phyloP scores from a whole-genome alignment of 2,329 filamentous ascomycete genomes.

The Knoxdaviesia proteae region DNA sequence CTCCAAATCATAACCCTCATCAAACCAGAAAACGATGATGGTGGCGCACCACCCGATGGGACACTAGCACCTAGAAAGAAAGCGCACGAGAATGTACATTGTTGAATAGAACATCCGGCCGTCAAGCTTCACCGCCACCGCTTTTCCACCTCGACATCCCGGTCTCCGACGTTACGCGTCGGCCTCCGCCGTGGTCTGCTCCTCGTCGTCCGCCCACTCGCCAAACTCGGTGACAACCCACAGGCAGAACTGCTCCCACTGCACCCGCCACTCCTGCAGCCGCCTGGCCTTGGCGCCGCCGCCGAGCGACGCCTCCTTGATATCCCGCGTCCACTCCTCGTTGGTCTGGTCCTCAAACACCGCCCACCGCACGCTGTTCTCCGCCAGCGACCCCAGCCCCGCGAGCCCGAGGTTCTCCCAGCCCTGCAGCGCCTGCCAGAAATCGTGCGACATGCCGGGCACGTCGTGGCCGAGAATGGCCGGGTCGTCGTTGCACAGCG shows the following conservation, averaged over 20 bases:
- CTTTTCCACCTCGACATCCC: too few species aligned
- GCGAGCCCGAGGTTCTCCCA: conserved; percentile 82
- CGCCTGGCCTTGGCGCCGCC: conserved; percentile 47
- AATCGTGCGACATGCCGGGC: conserved; percentile 74
- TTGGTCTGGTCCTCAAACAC: conserved; percentile 62
- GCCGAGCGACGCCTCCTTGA: conserved; percentile 56
- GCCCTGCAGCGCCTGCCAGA: conserved; percentile 81
- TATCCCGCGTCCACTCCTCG: conserved; percentile 49
- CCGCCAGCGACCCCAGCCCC: conserved; percentile 66
- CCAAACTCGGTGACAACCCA: conserved; percentile 70
- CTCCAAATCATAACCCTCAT: too few species aligned
- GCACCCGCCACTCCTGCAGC: conserved; percentile 56
- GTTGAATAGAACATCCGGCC: too few species aligned
- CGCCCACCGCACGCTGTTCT: conserved; percentile 84
- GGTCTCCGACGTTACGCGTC: too few species aligned
- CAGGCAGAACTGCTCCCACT: conserved; percentile 79
- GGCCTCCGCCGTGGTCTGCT: too few species aligned
- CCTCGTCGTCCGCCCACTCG: conserved; percentile 32
- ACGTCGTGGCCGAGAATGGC: conserved; percentile 69
- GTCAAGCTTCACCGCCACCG: too few species aligned
- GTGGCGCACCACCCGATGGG: too few species aligned
- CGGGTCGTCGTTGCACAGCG: conserved; percentile 79
- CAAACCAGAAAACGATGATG: too few species aligned
- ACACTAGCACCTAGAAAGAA: too few species aligned
- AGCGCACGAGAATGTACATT: too few species aligned